phyloP scores from a whole-genome alignment of 2,329 filamentous ascomycete genomes.

The Blastomyces gilchristii region DNA sequence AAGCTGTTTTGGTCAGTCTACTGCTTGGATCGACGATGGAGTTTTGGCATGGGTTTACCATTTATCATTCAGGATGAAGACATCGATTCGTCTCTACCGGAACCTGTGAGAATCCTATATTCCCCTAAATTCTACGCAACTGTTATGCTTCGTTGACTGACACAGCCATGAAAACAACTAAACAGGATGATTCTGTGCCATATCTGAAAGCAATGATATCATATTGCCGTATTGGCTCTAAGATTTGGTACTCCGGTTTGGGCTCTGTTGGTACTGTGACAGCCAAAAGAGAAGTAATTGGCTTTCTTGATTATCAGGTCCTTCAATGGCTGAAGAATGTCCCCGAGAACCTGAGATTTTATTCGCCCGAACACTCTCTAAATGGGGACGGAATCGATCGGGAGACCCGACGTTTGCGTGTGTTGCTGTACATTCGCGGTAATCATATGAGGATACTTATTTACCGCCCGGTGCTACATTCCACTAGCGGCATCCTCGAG shows the following conservation, averaged over 20 bases:
- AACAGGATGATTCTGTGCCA: conserved; percentile 41
- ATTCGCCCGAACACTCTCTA: conserved; percentile 43
- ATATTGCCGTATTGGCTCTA: conserved; percentile 72
- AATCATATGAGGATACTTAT: conserved; percentile 88
- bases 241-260: conserved; percentile 74
- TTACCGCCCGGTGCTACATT: conserved; percentile 78
- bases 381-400: conserved; percentile 47
- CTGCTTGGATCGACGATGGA: conserved; percentile 76
- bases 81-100: conserved; percentile 67
- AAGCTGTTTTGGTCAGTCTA: conserved; percentile 81
- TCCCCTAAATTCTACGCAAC: not conserved
- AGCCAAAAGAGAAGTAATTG: conserved; percentile 63
- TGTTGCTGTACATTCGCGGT: conserved; percentile 74
- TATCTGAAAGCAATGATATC: conserved; percentile 77
- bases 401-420: conserved; percentile 61
- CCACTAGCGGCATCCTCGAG: conserved; percentile 68
- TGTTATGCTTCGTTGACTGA: conserved; percentile 7
- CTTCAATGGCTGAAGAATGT: conserved; percentile 76
- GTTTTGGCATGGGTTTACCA: conserved; percentile 77
- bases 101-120: conserved; percentile 50
- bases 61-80: conserved; percentile 78
- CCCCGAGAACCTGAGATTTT: conserved; percentile 53
- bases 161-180: conserved; percentile 8
- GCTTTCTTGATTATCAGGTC: conserved; percentile 71
- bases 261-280: conserved; percentile 57